Conservation (phyloP, 768 basidiomycete genomes). For the Panaeolus cyanescens region DNA sequence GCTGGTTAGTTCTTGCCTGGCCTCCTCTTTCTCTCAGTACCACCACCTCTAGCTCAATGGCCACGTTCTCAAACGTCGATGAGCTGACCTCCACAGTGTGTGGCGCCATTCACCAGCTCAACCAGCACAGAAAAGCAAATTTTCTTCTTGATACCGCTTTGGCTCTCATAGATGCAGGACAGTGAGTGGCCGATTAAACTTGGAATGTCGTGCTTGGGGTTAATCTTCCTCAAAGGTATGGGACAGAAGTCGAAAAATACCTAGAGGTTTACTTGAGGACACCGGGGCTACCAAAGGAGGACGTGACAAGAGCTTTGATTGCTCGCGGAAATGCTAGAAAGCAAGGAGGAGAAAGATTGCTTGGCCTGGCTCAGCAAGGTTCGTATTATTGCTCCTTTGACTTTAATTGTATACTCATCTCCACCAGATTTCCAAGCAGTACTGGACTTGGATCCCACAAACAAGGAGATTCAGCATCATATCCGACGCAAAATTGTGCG, state of each 20-base stretch:
- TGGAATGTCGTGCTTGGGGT: constrained; percentile 1
- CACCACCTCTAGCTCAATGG: constrained; percentile 13
- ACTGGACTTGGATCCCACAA: constrained; percentile 59
- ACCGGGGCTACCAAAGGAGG: constrained; percentile 52
- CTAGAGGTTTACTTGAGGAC: constrained; percentile 67
- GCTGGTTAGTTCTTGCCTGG: constrained; percentile 7
- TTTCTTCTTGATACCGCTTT: constrained; percentile 53
- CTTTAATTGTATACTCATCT: background rate
- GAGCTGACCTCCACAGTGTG: constrained; percentile 54
- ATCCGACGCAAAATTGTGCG: constrained; percentile 51
- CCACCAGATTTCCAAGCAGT: constrained; percentile 61
- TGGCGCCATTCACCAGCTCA: constrained; percentile 48
- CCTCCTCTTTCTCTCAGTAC: constrained; percentile 11
- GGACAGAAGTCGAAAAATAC: constrained; percentile 63
- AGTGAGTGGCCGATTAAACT: constrained; percentile 33
- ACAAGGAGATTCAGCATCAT: constrained; percentile 52
- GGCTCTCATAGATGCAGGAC: constrained; percentile 49
- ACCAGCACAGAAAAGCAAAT: constrained; percentile 45
- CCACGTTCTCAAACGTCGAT: constrained; percentile 36
- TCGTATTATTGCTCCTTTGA: background rate
- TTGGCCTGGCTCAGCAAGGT: constrained; percentile 65
- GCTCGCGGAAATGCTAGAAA: constrained; percentile 64
- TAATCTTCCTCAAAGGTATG: constrained; percentile 46
- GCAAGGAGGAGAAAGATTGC: constrained; percentile 51
- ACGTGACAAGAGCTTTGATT: constrained; percentile 55